Conservation (phyloP, 2,329 filamentous ascomycete genomes). For the Aspergillus floridensis region DNA sequence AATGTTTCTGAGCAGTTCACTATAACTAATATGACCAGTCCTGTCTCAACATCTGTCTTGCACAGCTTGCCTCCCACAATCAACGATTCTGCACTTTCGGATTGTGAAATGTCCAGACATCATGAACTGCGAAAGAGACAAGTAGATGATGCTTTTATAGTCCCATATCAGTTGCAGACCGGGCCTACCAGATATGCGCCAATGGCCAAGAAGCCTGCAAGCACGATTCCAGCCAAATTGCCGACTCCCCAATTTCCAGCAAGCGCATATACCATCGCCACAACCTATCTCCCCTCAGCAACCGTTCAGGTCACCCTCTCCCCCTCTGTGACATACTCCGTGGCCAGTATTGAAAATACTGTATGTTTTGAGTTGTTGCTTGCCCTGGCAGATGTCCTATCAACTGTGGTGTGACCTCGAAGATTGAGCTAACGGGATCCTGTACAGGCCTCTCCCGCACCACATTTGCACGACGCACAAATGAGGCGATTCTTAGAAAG, state of each 20-base stretch:
- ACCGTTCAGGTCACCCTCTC: conserved; percentile 52
- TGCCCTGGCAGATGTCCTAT: not conserved
- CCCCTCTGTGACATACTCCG: conserved; percentile 50
- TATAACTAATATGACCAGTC: conserved; percentile 63
- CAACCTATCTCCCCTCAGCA: conserved; percentile 47
- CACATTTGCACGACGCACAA: conserved; percentile 47
- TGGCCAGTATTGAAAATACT: conserved; percentile 56
- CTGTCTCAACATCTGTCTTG: conserved; percentile 44
- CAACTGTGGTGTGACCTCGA: not conserved
- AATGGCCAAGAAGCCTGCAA: conserved; percentile 59
- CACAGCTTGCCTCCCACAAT: conserved; percentile 36
- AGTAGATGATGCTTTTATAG: conserved; percentile 30
- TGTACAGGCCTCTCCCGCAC: conserved; percentile 53
- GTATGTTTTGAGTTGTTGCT: conserved; percentile 43
- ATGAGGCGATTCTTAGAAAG: conserved; percentile 58
- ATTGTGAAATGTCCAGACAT: conserved; percentile 8
- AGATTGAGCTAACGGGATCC: conserved; percentile 6
- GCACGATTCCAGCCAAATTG: conserved; percentile 55
- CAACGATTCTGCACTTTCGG: conserved; percentile 1
- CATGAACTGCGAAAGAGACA: conserved; percentile 32
- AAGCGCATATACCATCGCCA: conserved; percentile 54
- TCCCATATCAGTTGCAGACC: conserved; percentile 55
- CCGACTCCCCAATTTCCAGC: conserved; percentile 53
- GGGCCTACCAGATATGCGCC: conserved; percentile 60
- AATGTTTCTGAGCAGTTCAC: conserved; percentile 64